Evolutionary conservation across 2,329 filamentous ascomycete genomes (phyloP), one percentile per base, ranked within the genome.

Genomic region (Amauroascus niger): DNA sequence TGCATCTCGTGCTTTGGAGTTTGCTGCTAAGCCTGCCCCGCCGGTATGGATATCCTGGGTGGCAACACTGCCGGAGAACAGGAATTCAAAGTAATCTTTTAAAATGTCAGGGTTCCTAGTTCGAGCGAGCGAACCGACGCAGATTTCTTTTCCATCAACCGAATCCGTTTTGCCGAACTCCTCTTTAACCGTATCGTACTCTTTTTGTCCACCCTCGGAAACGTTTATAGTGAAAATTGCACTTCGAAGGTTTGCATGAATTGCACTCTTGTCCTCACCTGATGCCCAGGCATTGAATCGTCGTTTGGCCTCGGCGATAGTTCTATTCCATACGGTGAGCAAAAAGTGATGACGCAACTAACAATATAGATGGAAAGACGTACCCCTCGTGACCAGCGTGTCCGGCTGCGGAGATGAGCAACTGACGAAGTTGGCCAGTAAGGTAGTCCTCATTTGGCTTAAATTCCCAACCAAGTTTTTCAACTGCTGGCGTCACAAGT

Each of bases 111-210:
- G 66, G 53, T 88, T 81, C 62, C 84, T 83, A 18, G 86, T 82
- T 37, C 83, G 81, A 32, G 89, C 88, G 43, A 98, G 78, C 3
- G 86, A 81, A 35, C 79, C 76, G 2, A 97, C 79, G 60, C 82
- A 86, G 59, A 95, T 86, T 61, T 95, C 89, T 70, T 90, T 94
- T 62, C 89, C 90, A 63, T 97, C 93, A 35, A 96, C 83, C 6
- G 89, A 88, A 50, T 85, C 84, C 11, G 88, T 93, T 49, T 76
- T 83, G 58, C 82, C 78, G 78, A 88, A 97, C 67, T 96, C 90
- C 52, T 88, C 81, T 74, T 91, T 88, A 52, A 98, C 78, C 6
- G 83, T 79, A 26, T 86, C 78, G 60, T 81, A 85, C 52, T 88
- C 87, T 14, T 82, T 75, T 50, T 79, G 78, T 6, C 81, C 81